phyloP scores from a whole-genome alignment of 2,329 filamentous ascomycete genomes.

The Trichoderma gracile region DNA sequence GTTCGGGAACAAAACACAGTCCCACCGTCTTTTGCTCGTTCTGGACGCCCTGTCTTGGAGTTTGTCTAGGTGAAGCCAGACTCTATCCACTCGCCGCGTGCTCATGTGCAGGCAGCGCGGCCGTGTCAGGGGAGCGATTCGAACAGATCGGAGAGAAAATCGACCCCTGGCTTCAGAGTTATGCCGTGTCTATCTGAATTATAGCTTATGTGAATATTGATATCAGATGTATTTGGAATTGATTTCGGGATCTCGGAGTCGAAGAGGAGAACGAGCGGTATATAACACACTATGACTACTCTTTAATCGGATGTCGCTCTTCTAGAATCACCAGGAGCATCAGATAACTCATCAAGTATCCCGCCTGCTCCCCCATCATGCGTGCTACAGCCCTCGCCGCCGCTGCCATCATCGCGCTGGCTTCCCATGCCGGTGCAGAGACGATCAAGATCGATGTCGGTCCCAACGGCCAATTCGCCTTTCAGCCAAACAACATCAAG shows the following conservation, averaged over 20 bases:
- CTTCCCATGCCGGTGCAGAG: neutral
- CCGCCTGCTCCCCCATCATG: neutral
- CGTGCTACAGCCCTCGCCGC: neutral
- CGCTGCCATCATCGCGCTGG: conserved; percentile 44
- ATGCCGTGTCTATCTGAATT: neutral
- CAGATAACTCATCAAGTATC: neutral
- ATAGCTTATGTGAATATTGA: neutral
- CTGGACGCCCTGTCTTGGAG: neutral
- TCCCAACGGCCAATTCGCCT: conserved; percentile 7
- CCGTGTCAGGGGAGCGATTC: neutral
- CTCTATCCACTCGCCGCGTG: conserved; percentile 5
- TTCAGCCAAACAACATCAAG: conserved; percentile 14
- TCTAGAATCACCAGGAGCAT: neutral
- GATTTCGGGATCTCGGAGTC: neutral
- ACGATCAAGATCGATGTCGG: conserved; percentile 22
- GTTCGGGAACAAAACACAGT: neutral
- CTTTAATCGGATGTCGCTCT: neutral
- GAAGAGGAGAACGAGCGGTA: neutral
- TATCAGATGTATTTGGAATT: conserved; percentile 13
- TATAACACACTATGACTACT: neutral
- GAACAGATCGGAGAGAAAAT: conserved; percentile 13
- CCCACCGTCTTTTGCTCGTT: neutral
- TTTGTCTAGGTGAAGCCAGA: neutral
- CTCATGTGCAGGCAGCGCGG: neutral
- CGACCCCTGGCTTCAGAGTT: conserved; percentile 13